These are phyloP conservation scores for Boletus sensibilis DNA, from an alignment of 768 basidiomycete genomes.

Conservation along the genomic window DNA sequence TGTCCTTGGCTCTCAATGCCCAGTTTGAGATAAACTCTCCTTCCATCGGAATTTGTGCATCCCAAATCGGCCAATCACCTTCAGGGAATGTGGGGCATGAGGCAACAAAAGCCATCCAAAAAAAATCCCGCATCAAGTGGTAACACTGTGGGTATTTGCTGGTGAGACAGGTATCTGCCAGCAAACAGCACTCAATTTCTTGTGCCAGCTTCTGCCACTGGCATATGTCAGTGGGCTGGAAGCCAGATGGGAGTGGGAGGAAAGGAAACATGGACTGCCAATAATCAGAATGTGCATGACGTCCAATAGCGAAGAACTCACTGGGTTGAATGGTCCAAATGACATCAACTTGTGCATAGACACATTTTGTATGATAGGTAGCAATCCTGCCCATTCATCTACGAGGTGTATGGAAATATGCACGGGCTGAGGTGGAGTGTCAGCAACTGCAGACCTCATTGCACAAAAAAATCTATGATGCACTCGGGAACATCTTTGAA, in stretches of 20 bases:
- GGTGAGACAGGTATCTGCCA: background rate
- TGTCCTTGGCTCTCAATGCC: too few relatives aligned
- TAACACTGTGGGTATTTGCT: background rate
- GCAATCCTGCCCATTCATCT: background rate
- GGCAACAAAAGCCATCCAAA: background rate
- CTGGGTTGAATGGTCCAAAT: background rate
- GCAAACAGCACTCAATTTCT: background rate
- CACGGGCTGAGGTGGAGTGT: background rate
- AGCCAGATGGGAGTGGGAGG: background rate
- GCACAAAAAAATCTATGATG: background rate
- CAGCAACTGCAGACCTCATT: background rate
- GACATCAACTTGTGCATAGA: background rate
- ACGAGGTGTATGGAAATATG: background rate
- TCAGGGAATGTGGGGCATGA: background rate
- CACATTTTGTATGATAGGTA: background rate
- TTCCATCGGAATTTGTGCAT: background rate
- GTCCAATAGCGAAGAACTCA: background rate
- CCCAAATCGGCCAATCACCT: background rate
- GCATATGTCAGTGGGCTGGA: background rate
- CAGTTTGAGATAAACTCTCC: background rate
- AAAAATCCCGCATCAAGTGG: background rate
- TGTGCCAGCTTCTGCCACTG: background rate
- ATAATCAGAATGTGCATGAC: background rate
- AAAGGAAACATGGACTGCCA: background rate
- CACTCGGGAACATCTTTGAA: background rate